Evolutionary conservation across 768 basidiomycete species (phyloP).

Genomic region (Mycena polygramma): DNA sequence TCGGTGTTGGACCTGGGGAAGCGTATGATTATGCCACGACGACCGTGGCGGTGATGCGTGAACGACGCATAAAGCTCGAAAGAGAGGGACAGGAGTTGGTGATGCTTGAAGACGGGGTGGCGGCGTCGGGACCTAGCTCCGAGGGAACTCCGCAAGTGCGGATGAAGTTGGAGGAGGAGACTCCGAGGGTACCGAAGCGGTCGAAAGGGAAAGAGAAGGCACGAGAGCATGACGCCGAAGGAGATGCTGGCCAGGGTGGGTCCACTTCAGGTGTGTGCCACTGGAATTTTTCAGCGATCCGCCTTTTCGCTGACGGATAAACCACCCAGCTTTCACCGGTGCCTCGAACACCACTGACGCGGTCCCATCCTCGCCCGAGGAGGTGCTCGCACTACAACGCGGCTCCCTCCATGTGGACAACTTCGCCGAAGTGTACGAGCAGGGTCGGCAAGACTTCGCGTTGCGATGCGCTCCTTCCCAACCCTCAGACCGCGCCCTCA

Average conservation of each 20-base stretch:
- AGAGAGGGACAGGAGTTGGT: not conserved
- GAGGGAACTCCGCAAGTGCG: not conserved
- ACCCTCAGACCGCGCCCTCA: not conserved
- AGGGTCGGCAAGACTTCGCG: slow-evolving; percentile 6
- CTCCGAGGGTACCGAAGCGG: not conserved
- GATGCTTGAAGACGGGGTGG: not conserved
- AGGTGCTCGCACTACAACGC: not conserved
- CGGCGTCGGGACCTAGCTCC: not conserved
- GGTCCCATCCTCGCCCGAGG: slow-evolving; percentile 11
- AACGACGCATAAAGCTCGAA: not conserved
- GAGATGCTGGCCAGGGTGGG: too few species aligned
- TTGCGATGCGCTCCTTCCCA: not conserved
- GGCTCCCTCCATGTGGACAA: not conserved
- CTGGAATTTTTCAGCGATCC: too few species aligned
- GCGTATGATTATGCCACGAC: slow-evolving; percentile 24
- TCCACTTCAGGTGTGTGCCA: not conserved
- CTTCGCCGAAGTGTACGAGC: not conserved
- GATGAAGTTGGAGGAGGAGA: slow-evolving; percentile 24
- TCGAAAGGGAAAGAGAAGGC: slow-evolving; percentile 1
- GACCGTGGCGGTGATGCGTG: slow-evolving; percentile 11
- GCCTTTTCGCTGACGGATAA: too few species aligned
- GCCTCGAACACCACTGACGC: too few species aligned
- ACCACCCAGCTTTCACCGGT: too few species aligned
- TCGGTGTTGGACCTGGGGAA: slow-evolving; percentile 5
- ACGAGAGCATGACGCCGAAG: not conserved